phyloP scores from a whole-genome alignment of 257 asterid genomes.

The Solanum bulbocastanum region DNA sequence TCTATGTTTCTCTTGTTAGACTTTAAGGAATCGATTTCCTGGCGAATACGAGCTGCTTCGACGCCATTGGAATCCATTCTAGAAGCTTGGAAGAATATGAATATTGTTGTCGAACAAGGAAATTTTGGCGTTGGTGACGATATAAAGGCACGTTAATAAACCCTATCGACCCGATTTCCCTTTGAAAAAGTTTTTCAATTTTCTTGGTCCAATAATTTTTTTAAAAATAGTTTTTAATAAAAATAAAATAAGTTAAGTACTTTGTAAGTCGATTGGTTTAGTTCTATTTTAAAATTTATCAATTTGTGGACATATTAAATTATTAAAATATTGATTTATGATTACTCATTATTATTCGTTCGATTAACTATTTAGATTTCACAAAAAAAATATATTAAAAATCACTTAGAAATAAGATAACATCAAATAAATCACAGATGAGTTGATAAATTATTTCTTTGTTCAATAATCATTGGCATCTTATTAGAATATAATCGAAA shows the following conservation, averaged over 20 bases:
- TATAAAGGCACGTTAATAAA: neutral
- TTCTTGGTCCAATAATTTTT: neutral
- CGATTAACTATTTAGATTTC: no score
- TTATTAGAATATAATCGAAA: no score
- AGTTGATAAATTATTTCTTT: no score
- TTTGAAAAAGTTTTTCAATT: neutral
- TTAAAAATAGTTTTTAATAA: neutral
- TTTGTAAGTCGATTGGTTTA: neutral
- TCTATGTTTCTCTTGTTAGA: slow-evolving; percentile 33
- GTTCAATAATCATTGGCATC: neutral
- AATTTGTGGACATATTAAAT: rapidly evolving
- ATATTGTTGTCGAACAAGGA: neutral
- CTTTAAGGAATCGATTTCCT: slow-evolving; percentile 42
- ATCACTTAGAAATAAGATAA: no score
- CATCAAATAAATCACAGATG: no score
- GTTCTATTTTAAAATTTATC: no score
- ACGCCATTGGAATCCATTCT: slow-evolving; percentile 41
- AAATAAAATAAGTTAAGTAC: neutral
- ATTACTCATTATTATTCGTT: rapidly evolving
- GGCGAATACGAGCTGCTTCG: slow-evolving; percentile 37
- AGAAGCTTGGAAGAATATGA: neutral
- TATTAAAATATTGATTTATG: rapidly evolving
- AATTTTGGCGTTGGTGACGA: neutral
- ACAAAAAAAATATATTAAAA: no score
- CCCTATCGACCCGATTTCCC: neutral